Percentiles rank a stretch among this genome's conserved stretches.
Evolutionary conservation across 1,284 basidiomycete genomes (phyloP).

Genomic region (Agaricales sp.): DNA sequence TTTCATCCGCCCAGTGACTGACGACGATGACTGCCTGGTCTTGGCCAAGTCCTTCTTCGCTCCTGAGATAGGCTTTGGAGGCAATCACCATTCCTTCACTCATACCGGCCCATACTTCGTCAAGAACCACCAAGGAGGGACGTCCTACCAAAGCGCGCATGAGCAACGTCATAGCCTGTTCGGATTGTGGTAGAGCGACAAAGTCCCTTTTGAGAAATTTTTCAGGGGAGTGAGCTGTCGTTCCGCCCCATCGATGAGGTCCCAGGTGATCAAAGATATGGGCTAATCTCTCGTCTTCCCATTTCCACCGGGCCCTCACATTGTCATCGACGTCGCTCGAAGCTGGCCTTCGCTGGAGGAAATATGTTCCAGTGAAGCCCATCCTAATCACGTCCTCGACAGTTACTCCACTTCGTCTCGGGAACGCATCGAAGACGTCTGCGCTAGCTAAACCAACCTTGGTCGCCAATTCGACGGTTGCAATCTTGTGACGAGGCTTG

Average conservation of each 20-base stretch:
- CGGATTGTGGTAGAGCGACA: conserved; percentile 51
- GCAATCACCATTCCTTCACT: conserved; percentile 63
- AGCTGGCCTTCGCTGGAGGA: conserved; percentile 15
- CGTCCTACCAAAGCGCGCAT: conserved; percentile 74
- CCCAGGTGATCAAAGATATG: conserved; percentile 57
- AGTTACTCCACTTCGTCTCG: conserved; percentile 57
- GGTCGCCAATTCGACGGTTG: conserved; percentile 46
- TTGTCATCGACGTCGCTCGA: conserved; percentile 8
- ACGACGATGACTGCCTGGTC: conserved; percentile 76
- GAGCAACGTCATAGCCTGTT: conserved; percentile 73
- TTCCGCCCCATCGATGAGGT: conserved; percentile 34
- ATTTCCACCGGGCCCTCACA: conserved; percentile 11
- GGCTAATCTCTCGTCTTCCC: conserved; percentile 37
- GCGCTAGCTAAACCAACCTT: conserved; percentile 79
- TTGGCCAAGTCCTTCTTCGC: conserved; percentile 36
- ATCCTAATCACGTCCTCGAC: conserved; percentile 77
- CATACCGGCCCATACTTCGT: conserved; percentile 91
- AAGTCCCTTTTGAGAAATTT: conserved; percentile 42
- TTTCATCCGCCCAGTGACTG: conserved; percentile 85
- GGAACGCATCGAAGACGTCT: conserved; percentile 88
- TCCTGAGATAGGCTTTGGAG: conserved; percentile 51
- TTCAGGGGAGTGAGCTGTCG: neutral
- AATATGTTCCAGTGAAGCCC: conserved; percentile 77
- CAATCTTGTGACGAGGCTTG: conserved; percentile 49
- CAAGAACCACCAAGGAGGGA: conserved; percentile 68